Evolutionary conservation across 2,329 filamentous ascomycete species (phyloP), one percentile per base, ranked within the genome.

Genomic region (Sarocladium strictum): DNA sequence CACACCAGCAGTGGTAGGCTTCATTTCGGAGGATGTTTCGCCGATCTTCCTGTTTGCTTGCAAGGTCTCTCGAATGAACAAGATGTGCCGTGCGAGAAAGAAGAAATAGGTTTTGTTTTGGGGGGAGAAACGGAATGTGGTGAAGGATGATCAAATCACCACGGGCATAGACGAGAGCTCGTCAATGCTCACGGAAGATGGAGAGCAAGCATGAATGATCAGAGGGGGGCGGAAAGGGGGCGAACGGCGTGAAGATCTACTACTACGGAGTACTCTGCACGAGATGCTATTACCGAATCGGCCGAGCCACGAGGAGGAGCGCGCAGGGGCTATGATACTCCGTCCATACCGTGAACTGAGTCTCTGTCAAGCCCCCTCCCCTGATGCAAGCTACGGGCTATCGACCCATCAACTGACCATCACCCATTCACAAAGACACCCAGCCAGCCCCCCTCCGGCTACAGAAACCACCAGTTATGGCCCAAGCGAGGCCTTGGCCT

Each of bases 21-120:
- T 69, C 67, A 69, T 72, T 9, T 56, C 53, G 33, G 55, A 19
- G n/a, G 47, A 23, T 51, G 47, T 53, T 53, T 53, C 35, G 52
- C 37, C 52, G 52, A 43, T 53, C 17, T 17, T 38, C 12, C 15
- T 38, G 32, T 33, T 9, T 33, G 32, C 32, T 9, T 33, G 32
- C 15, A 33, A 33, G 15, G 15, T 33, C 32, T 33, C n/a, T n/a
- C n/a, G n/a, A n/a, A n/a, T n/a, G n/a, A n/a, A n/a, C n/a, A n/a
- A n/a, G n/a, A n/a, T n/a, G n/a, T n/a, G n/a, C n/a, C n/a, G n/a
- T n/a, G n/a, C n/a, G n/a, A n/a, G n/a, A n/a, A n/a, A n/a, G n/a
- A 32, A 32, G 29, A 32, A 32, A 12, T 7, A 32, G 29, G 12
- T 38, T n/a, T 38, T 38, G 35, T 38, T 38, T 38, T 33, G 32